phyloP scores from a whole-genome alignment of 2,329 filamentous ascomycete genomes.

The Colletotrichum sp. region DNA sequence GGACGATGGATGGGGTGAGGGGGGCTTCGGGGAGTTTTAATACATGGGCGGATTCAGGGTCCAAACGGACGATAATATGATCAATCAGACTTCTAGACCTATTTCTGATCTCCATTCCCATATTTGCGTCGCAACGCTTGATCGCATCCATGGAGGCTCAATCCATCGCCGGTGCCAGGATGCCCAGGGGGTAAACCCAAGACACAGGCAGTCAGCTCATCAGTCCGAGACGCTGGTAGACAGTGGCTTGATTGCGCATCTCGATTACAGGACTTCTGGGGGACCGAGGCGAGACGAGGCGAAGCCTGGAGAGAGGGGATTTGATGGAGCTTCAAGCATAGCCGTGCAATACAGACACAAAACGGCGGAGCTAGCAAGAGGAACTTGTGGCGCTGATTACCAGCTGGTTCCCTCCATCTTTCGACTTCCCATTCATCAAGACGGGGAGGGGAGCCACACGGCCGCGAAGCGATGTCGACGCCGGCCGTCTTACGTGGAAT shows the following conservation, averaged over 20 bases:
- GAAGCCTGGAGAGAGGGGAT: not conserved
- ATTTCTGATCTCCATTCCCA: not conserved
- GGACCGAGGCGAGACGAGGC: not conserved
- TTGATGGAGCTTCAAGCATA: not conserved
- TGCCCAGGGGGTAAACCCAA: not conserved
- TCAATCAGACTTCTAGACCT: slow-evolving; percentile 2
- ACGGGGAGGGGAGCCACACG: not conserved
- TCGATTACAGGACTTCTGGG: slow-evolving; percentile 7
- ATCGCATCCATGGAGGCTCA: not conserved
- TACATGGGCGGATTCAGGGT: slow-evolving; percentile 10
- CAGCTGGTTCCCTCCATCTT: not conserved
- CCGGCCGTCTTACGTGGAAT: not conserved
- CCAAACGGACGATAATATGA: not conserved
- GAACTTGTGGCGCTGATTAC: not conserved
- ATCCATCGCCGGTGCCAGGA: not conserved
- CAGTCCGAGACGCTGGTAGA: slow-evolving; percentile 19
- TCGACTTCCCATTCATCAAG: not conserved
- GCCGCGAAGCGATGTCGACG: not conserved
- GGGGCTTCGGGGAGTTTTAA: slow-evolving; percentile 3
- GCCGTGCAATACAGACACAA: not conserved
- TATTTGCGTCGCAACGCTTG: not conserved
- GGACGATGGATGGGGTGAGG: not conserved
- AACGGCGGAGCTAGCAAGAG: not conserved
- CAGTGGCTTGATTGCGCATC: slow-evolving; percentile 12
- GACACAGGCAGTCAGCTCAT: not conserved